Evolutionary conservation across 1,284 basidiomycete species (phyloP).

Genomic region (Cystobasidium slooffiae): DNA sequence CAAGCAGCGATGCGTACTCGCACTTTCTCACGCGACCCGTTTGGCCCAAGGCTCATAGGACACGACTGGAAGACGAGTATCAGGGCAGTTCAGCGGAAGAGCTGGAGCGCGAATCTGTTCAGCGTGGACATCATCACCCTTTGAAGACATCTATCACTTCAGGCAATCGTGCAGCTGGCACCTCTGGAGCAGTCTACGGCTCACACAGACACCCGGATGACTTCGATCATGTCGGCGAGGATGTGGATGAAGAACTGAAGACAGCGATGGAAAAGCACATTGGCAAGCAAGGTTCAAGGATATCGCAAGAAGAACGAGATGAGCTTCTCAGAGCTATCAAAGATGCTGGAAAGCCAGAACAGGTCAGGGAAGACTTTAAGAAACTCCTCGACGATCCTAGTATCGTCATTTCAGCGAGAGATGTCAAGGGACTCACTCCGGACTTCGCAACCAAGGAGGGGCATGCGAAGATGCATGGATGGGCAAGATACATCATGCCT

Average conservation of each 20-base stretch:
- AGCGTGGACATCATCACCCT: constrained; percentile 1
- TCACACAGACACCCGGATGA: constrained; percentile 16
- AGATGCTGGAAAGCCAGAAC: constrained; percentile 18
- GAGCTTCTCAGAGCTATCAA: constrained; percentile 17
- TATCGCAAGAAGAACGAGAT: constrained; percentile 36
- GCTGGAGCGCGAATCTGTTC: neutral
- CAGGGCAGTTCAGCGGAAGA: constrained; percentile 6
- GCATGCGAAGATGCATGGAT: constrained; percentile 36
- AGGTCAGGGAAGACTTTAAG: constrained; percentile 25
- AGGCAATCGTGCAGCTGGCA: constrained; percentile 6
- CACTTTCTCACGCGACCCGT: constrained; percentile 19
- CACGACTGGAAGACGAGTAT: constrained; percentile 5
- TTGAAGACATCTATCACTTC: neutral
- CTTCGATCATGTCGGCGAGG: constrained; percentile 16
- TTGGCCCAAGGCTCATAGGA: constrained; percentile 31
- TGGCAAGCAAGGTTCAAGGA: neutral
- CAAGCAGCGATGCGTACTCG: constrained; percentile 4
- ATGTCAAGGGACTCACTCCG: constrained; percentile 45
- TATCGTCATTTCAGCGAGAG: constrained; percentile 44
- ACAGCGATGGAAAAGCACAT: constrained; percentile 4
- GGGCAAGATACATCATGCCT: constrained; percentile 33
- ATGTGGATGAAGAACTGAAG: neutral
- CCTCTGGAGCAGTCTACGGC: constrained; percentile 10
- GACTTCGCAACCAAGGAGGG: constrained; percentile 15
- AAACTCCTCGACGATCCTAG: constrained; percentile 12